Conservation (phyloP, 768 basidiomycete species). For the Boletus vinaceobasis region DNA sequence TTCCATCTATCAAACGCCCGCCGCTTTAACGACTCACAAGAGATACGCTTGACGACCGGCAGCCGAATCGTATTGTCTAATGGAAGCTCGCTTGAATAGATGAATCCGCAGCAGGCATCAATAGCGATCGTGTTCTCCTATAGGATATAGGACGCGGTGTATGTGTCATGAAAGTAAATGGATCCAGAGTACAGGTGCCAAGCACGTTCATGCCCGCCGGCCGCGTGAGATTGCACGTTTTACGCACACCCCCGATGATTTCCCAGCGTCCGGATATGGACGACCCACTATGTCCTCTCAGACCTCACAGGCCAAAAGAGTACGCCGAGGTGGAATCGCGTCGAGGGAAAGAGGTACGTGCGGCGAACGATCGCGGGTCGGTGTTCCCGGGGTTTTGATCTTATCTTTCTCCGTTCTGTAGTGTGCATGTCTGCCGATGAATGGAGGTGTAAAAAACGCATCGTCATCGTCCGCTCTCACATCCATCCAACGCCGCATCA, state of each 20-base stretch:
- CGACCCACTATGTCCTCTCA: neutral
- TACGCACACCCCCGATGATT: neutral
- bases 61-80: neutral
- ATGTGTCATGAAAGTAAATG: neutral
- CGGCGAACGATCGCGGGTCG: neutral
- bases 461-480: neutral
- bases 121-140: neutral
- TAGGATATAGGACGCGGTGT: neutral
- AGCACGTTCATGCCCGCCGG: neutral
- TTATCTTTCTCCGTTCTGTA: neutral
- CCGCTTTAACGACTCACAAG: neutral
- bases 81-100: neutral
- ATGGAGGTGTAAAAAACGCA: neutral
- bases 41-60: conserved; percentile 5
- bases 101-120: neutral
- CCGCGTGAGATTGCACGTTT: neutral
- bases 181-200: neutral
- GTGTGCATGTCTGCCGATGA: neutral
- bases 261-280: neutral
- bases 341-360: conserved; percentile 7
- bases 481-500: neutral
- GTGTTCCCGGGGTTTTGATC: neutral
- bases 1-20: conserved; percentile 1
- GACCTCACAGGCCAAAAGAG: neutral
- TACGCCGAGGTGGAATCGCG: neutral